A percentile compares a stretch with the other conserved stretches of the same genome.
Conservation (phyloP, 768 basidiomycete genomes). For the Neoboletus subvelutipes region DNA sequence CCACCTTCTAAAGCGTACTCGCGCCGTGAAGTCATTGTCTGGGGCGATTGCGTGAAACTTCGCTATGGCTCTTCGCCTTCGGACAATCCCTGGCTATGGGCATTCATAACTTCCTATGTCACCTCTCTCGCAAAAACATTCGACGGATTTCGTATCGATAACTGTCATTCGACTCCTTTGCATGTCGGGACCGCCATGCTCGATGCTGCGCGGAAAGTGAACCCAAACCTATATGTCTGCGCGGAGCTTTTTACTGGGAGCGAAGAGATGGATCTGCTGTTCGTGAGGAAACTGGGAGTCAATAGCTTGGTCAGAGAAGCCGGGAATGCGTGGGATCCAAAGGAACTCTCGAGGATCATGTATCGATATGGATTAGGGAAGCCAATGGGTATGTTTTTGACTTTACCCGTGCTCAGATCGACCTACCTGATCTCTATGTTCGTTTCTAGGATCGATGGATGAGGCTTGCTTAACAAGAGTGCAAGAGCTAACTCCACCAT, state of each 20-base stretch:
- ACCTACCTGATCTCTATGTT: neutral
- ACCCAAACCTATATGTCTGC: conserved; percentile 93
- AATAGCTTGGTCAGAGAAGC: conserved; percentile 94
- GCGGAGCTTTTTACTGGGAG: conserved; percentile 97
- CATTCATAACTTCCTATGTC: conserved; percentile 85
- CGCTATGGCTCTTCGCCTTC: conserved; percentile 82
- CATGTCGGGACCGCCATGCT: conserved; percentile 95
- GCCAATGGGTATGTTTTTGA: conserved; percentile 67
- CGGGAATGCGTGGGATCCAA: conserved; percentile 87
- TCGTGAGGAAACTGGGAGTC: conserved; percentile 89
- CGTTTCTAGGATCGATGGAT: conserved; percentile 83
- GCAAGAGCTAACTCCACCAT: conserved; percentile 79
- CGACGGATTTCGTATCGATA: conserved; percentile 97
- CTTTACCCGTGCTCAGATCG: neutral
- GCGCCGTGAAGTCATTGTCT: conserved; percentile 93
- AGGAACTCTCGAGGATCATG: conserved; percentile 85
- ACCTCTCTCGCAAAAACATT: conserved; percentile 76
- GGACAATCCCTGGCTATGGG: conserved; percentile 94
- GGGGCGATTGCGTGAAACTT: conserved; percentile 98
- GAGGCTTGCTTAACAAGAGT: conserved; percentile 73
- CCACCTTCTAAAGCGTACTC: conserved; percentile 92
- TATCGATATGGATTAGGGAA: conserved; percentile 92
- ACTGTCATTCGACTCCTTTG: conserved; percentile 96
- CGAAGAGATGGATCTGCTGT: conserved; percentile 89
- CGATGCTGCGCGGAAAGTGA: conserved; percentile 83